Percentiles rank a stretch among this genome's conserved stretches.
These are phyloP conservation scores for Aspergillus luchuensis DNA, from an alignment of 2,329 filamentous ascomycete species.

Conservation along the genomic window DNA sequence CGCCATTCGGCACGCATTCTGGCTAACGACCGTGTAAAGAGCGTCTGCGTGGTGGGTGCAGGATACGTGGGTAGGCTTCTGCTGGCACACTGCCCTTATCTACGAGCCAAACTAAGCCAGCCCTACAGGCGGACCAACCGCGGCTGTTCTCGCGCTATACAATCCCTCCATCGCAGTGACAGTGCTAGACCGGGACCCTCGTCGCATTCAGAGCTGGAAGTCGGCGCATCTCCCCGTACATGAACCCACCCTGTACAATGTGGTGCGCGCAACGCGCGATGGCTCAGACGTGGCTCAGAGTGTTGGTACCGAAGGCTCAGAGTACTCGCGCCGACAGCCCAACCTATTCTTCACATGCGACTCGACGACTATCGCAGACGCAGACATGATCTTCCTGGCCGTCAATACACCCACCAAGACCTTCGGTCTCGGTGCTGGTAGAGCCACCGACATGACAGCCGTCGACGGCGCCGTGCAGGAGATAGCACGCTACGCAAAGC, in stretches of 20 bases:
- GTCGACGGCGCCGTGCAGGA: slow-evolving; percentile 70
- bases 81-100: not conserved
- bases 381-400: slow-evolving; percentile 73
- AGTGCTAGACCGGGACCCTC: slow-evolving; percentile 70
- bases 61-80: slow-evolving; percentile 70
- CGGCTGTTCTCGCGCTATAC: slow-evolving; percentile 71
- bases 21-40: slow-evolving; percentile 23
- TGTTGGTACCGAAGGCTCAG: slow-evolving; percentile 17
- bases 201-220: slow-evolving; percentile 71
- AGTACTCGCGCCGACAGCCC: slow-evolving; percentile 52
- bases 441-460: slow-evolving; percentile 71
- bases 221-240: slow-evolving; percentile 73
- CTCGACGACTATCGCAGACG: slow-evolving; percentile 63
- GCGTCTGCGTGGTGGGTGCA: slow-evolving; percentile 72
- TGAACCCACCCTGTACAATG: slow-evolving; percentile 69
- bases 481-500: slow-evolving; percentile 66
- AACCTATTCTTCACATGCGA: slow-evolving; percentile 77
- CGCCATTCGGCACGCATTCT: not conserved
- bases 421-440: slow-evolving; percentile 68
- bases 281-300: slow-evolving; percentile 25
- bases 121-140: slow-evolving; percentile 68
- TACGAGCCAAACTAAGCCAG: not conserved
- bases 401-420: slow-evolving; percentile 81
- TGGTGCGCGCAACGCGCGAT: slow-evolving; percentile 58
- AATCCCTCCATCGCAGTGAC: slow-evolving; percentile 71